Evolutionary conservation across 2,329 filamentous ascomycete species (phyloP), one percentile per base, ranked within the genome.

Genomic region (Aschersonia sp.): DNA sequence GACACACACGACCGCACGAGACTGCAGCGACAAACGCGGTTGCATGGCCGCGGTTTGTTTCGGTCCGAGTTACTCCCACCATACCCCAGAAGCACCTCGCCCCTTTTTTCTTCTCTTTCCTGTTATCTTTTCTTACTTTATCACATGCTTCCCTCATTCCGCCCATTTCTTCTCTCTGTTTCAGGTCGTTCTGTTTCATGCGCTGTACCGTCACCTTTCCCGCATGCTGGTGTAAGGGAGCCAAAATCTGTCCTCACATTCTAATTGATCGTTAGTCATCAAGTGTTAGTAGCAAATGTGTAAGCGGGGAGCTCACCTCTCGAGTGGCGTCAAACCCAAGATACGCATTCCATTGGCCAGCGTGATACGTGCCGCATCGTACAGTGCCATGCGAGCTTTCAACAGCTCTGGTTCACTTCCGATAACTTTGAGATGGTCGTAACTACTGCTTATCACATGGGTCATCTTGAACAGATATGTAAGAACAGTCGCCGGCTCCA

Each of bases 381-480:
- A 94, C 55, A 94, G 67, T 5, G 53, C 53, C 52, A 54, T 54
- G 9, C 53, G 53, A 28, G 65, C 64, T 58, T 66, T 67, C 72
- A 84, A 81, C 48, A 89, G 66, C 60, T 84, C 80, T 31, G 70
- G 71, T 65, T 91, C 85, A 51, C 80, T 85, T 47, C 85, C 85
- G n/a, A 94, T 78, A 47, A 92, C 85, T 59, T 85, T 79, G 52
- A 94, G 71, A 51, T 86, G 81, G 58, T 89, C 85, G 65, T 94
- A 94, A 62, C 83, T 88, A 48, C 78, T 82, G 68, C 82, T 88
- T 48, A 94, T 66, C 30, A 78, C 72, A 65, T 94, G 87, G 3
- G 85, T 86, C 81, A 94, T 85, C 74, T 85, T 87, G 73, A 91
- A 92, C 43, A 92, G 72, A 62, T 91, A 67, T n/a, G 65, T 68